A percentile compares a stretch with the other conserved stretches of the same genome.
These are phyloP conservation scores for Aspergillus tamarii DNA, from an alignment of 2,329 filamentous ascomycete genomes.

Conservation along the genomic window DNA sequence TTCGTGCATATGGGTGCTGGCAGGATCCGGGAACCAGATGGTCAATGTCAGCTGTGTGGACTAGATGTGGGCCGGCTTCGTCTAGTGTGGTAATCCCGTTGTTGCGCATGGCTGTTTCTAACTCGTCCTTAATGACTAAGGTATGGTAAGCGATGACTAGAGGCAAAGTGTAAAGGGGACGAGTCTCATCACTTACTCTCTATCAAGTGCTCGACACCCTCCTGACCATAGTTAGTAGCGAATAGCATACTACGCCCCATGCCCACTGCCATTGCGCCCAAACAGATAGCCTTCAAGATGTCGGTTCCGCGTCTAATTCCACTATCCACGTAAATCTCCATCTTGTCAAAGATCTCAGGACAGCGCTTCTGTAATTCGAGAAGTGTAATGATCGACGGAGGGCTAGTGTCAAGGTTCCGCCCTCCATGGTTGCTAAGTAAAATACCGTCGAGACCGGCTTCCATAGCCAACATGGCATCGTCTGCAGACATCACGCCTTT, in stretches of 20 bases:
- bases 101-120: slow-evolving; percentile 54
- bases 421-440: slow-evolving; percentile 63
- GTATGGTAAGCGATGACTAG: slow-evolving; percentile 6
- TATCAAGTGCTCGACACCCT: slow-evolving; percentile 58
- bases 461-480: slow-evolving; percentile 56
- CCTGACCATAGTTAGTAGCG: slow-evolving; percentile 57
- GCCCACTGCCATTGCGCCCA: slow-evolving; percentile 59
- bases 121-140: slow-evolving; percentile 50
- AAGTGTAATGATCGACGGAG: slow-evolving; percentile 54
- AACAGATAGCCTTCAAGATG: slow-evolving; percentile 57
- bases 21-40: slow-evolving; percentile 49
- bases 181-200: slow-evolving; percentile 51
- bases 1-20: slow-evolving; percentile 48
- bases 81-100: slow-evolving; percentile 50
- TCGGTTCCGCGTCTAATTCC: slow-evolving; percentile 59
- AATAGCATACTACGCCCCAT: slow-evolving; percentile 59
- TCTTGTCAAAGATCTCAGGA: slow-evolving; percentile 53
- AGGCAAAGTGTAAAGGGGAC: neutral
- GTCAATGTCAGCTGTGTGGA: slow-evolving; percentile 55
- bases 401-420: slow-evolving; percentile 57
- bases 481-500: slow-evolving; percentile 62
- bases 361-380: slow-evolving; percentile 56
- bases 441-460: slow-evolving; percentile 57
- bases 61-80: slow-evolving; percentile 47
- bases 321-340: slow-evolving; percentile 59